Evolutionary conservation across 1,139 yeast species (phyloP).

Genomic region (Hansenula lynferdii): DNA sequence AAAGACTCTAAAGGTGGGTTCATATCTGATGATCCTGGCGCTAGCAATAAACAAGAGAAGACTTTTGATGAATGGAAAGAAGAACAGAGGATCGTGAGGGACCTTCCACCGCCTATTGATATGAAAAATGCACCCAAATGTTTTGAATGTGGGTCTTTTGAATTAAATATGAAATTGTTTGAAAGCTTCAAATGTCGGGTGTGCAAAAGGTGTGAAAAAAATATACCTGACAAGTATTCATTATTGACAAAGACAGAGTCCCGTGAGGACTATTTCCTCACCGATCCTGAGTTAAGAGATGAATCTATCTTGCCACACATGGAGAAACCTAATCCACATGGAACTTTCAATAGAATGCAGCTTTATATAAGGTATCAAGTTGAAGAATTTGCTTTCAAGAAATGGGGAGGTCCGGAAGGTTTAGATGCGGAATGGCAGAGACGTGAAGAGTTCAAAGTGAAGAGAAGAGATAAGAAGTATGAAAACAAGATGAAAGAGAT

Average conservation of each 20-base stretch:
- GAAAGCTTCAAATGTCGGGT: slow-evolving; percentile 69
- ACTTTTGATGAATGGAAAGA: slow-evolving; percentile 77
- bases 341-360: slow-evolving; percentile 88
- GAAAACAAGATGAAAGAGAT: slow-evolving; percentile 72
- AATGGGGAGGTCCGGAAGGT: slow-evolving; percentile 92
- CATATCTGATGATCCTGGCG: slow-evolving; percentile 41
- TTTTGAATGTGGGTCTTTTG: slow-evolving; percentile 71
- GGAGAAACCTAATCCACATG: slow-evolving; percentile 93
- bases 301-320: slow-evolving; percentile 60
- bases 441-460: slow-evolving; percentile 66
- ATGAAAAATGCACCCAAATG: slow-evolving; percentile 72
- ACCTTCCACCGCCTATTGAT: slow-evolving; percentile 68
- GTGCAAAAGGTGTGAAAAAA: slow-evolving; percentile 71
- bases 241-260: slow-evolving; percentile 94
- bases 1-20: slow-evolving; percentile 88
- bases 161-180: slow-evolving; percentile 68
- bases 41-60: slow-evolving; percentile 30
- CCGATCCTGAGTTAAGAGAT: slow-evolving; percentile 90
- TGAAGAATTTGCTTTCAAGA: slow-evolving; percentile 85
- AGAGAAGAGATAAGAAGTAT: slow-evolving; percentile 75
- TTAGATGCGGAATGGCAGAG: slow-evolving; percentile 90
- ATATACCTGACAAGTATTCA: slow-evolving; percentile 82
- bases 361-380: slow-evolving; percentile 83
- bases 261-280: slow-evolving; percentile 82
- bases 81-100: slow-evolving; percentile 48